Base-by-base conservation (phyloP, 495 filamentous ascomycete genomes). In the Diplogelasinospora grovesii region DNA sequence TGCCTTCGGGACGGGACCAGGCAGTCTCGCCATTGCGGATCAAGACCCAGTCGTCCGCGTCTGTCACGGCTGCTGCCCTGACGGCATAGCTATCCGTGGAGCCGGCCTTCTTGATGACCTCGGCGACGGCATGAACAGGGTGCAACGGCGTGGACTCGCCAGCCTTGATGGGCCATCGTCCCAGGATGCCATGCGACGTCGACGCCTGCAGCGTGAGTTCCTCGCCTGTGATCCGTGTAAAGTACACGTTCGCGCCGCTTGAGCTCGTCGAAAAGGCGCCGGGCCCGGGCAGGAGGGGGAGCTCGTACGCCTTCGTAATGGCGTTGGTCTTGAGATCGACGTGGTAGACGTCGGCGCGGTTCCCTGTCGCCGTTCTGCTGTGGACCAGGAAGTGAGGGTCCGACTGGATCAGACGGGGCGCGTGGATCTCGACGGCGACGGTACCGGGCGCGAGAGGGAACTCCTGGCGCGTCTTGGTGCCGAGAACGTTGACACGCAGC, bases 301-400 rank as follows among this genome's bases (percentile, higher is more conserved):
- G 68, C 19, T 75, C 69, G 52, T 95, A 95, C 1, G 82, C 81
- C 55, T 86, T 86, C 1, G 66, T 71, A 22, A 89, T 72, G 5
- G 61, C 68, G 19, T 67, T 70, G n/a, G 71, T 75, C 55, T 76
- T 75, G 37, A 84, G 53, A 50, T 95, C 75, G 48, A 92, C 70
- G 48, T 92, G 87, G 55, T 80, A 96, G 21, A 95, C 83, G 46
- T 92, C 85, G 4, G 85, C 89, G 69, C 81, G 86, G 53, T 89
- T 82, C 11, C 78, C 77, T 10, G 68, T 71, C 3, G 63, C 61
- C 1, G 86, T 86, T 52, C 81, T 75, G 57, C 75, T 92, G 45
- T 95, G 85, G 6, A 96, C 84, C 28, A 96, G 64, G 62, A 95
- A 86, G 68, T 93, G 83, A 3, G 85, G 70, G 18, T 77, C 65